Evolutionary conservation across 1,284 basidiomycete genomes (phyloP), one percentile per base, ranked within the genome.

Genomic region (Cutaneotrichosporon sp.): DNA sequence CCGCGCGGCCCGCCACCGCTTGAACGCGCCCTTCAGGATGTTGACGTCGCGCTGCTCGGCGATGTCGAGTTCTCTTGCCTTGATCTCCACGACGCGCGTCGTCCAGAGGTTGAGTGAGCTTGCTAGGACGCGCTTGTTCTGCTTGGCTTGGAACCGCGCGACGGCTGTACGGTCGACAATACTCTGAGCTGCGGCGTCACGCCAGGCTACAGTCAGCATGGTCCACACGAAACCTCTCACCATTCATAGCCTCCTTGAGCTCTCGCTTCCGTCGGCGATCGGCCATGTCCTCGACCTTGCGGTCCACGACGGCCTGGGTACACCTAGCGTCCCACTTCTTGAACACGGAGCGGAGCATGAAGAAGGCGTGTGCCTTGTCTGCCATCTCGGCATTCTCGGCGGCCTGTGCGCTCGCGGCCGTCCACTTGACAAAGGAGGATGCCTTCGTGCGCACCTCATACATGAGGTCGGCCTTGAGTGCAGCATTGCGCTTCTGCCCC

Each of bases 321-420:
- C 18, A 42, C 18, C n/a, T 42, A 1, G 25, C 29, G 24, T 64
- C 65, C 77, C 75, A 77, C 11, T 59, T 66, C 53, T 58, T 61
- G 54, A 73, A 68, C 20, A 66, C 67, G 27, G 59, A 59, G 7
- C 72, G 67, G 22, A 69, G 63, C 1, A 65, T 47, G 59, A 77
- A 77, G 71, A 75, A 79, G 1, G 67, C 72, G 8, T 64, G 60
- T 14, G 74, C 74, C 52, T 73, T 75, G 53, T 72, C 69, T 2
- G 77, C 77, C 0, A 63, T 65, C 5, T 57, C 52, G 2, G 33
- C 29, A 22, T 78, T 67, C 16, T 47, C 60, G 22, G 53, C 31
- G n/a, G 68, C 58, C 45, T 60, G 67, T 7, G 38, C 52, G 7
- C 59, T 29, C 1, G 71, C 68, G 6, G 38, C 22, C 0, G 54